These are phyloP conservation scores for Speleostelium caveatum DNA, from an alignment of 78 protist species.

Conservation along the genomic window DNA sequence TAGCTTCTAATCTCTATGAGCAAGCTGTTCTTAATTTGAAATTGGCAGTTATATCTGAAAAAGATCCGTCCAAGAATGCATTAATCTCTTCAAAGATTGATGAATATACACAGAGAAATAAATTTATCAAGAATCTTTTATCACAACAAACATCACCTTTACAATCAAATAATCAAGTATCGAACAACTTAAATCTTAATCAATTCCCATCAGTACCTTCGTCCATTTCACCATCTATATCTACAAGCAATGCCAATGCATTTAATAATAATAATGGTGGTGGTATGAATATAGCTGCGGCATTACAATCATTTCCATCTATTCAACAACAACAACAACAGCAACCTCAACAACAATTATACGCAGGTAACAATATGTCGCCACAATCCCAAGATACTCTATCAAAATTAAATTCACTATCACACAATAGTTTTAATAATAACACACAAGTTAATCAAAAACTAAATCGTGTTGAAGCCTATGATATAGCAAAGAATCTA, in stretches of 20 bases:
- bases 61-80: conserved; percentile 47
- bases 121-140: conserved; percentile 53
- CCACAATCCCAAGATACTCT: not conserved
- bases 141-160: not conserved
- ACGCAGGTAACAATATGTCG: not conserved
- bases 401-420: conserved; percentile 39
- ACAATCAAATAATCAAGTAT: not conserved
- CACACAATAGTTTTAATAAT: not conserved
- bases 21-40: conserved; percentile 62
- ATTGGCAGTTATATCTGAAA: conserved; percentile 42
- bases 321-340: conserved; percentile 14
- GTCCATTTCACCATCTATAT: not conserved
- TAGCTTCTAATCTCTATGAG: conserved; percentile 54
- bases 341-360: conserved; percentile 4
- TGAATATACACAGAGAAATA: conserved; percentile 58
- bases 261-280: not conserved
- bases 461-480: conserved; percentile 60
- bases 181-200: not conserved
- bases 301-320: not conserved
- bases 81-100: conserved; percentile 46
- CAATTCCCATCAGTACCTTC: not conserved
- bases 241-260: not conserved
- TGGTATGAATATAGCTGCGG: not conserved
- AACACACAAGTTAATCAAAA: not conserved
- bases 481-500: conserved; percentile 42